Evolutionary conservation across 2,329 filamentous ascomycete species (phyloP).

Genomic region (Escovopsis sp.): DNA sequence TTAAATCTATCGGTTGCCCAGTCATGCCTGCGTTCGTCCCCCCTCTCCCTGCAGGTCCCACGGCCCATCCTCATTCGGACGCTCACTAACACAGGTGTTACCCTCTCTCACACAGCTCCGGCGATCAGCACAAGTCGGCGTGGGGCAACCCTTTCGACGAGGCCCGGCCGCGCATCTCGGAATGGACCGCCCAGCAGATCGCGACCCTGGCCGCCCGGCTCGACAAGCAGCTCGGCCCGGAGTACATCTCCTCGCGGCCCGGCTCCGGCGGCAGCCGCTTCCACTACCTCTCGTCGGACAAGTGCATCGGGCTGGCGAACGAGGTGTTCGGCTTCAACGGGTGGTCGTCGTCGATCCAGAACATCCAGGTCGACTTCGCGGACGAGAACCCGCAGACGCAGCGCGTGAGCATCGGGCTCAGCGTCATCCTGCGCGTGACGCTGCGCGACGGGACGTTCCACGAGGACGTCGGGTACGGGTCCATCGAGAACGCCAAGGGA

Average conservation of each 20-base stretch:
- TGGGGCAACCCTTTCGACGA: slow-evolving; percentile 74
- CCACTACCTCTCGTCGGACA: slow-evolving; percentile 90
- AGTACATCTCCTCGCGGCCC: slow-evolving; percentile 79
- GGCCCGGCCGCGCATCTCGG: slow-evolving; percentile 48
- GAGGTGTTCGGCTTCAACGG: slow-evolving; percentile 95
- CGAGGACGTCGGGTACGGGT: slow-evolving; percentile 93
- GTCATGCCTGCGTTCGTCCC: slow-evolving; percentile 30
- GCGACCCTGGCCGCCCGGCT: slow-evolving; percentile 75
- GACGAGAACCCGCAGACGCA: slow-evolving; percentile 69
- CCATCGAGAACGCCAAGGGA: slow-evolving; percentile 89
- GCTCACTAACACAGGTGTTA: slow-evolving; percentile 7
- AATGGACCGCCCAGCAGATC: slow-evolving; percentile 83
- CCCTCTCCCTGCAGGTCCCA: slow-evolving; percentile 2
- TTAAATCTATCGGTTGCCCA: slow-evolving; percentile 6
- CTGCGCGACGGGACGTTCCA: slow-evolving; percentile 90
- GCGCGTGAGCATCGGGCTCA: slow-evolving; percentile 72
- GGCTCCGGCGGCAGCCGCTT: slow-evolving; percentile 77
- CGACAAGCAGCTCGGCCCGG: slow-evolving; percentile 86
- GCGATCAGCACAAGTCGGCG: slow-evolving; percentile 41
- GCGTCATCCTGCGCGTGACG: slow-evolving; percentile 81
- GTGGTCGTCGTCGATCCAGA: slow-evolving; percentile 92
- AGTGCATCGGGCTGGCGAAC: slow-evolving; percentile 88
- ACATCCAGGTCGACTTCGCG: slow-evolving; percentile 89
- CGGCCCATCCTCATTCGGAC: neutral
- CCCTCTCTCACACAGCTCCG: slow-evolving; percentile 38